Conservation (phyloP, 129 eudicot species). For the Ambrosia artemisiifolia region DNA sequence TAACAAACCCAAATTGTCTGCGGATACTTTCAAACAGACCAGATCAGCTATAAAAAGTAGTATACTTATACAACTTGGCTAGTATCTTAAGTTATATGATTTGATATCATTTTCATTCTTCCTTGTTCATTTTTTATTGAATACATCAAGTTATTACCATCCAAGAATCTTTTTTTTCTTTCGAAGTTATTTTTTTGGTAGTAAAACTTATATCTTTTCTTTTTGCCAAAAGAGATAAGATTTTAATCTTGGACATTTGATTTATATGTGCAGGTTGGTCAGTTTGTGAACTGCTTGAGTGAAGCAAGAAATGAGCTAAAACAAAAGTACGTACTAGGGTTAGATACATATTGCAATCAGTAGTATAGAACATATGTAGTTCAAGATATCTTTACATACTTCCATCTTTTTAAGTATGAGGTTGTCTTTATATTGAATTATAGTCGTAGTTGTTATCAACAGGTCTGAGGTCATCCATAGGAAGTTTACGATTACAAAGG, state of each 20-base stretch:
- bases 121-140: neutral
- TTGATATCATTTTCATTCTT: neutral
- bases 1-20: neutral
- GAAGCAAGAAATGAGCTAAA: conserved; percentile 70
- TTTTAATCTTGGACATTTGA: too few relatives aligned
- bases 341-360: neutral
- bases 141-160: neutral
- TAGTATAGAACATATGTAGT: neutral
- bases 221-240: neutral
- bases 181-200: neutral
- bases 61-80: neutral
- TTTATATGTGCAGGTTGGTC: conserved; percentile 54
- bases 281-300: conserved; percentile 67
- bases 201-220: neutral
- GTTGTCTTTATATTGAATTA: neutral
- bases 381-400: neutral
- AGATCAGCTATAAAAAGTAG: neutral
- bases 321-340: conserved; percentile 49
- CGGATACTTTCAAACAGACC: neutral
- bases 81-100: neutral
- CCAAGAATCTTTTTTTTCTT: neutral
- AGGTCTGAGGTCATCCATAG: conserved; percentile 62
- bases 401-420: neutral
- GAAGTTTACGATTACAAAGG: conserved; percentile 65
- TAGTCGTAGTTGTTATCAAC: conserved; percentile 4